These are phyloP conservation scores for Rhodotorula taiwanensis DNA, from an alignment of 768 basidiomycete species.

Conservation along the genomic window DNA sequence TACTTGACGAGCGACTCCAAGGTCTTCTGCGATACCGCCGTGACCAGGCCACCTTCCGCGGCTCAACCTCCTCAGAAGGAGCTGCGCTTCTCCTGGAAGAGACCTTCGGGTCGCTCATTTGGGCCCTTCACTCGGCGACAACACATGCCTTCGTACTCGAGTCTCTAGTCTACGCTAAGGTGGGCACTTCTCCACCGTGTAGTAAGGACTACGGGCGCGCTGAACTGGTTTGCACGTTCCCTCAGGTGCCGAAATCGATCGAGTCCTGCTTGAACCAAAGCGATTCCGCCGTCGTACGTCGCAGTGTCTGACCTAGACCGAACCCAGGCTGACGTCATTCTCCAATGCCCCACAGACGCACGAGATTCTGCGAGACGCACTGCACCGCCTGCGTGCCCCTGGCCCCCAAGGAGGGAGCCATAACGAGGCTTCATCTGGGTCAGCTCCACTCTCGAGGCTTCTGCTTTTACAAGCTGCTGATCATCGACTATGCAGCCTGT, in stretches of 20 bases:
- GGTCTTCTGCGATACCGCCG: slow-evolving; percentile 4
- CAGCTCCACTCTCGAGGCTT: slow-evolving; percentile 8
- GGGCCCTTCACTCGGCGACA: neutral
- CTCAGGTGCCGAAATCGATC: neutral
- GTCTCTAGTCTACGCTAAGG: neutral
- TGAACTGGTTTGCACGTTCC: neutral
- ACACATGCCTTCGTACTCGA: neutral
- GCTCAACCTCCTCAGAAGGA: neutral
- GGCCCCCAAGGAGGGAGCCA: fast-evolving
- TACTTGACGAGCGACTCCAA: neutral
- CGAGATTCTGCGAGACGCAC: neutral
- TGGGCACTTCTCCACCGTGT: too few species aligned
- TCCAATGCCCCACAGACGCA: too few species aligned
- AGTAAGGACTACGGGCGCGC: too few species aligned
- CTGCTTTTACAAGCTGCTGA: neutral
- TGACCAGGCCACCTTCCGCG: neutral
- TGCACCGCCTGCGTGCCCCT: too few species aligned
- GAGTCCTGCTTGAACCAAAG: too few species aligned
- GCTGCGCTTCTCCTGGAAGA: neutral
- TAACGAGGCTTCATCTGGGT: neutral
- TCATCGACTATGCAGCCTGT: too few species aligned
- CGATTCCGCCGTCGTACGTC: too few species aligned
- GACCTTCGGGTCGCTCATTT: neutral
- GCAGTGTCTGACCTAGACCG: too few species aligned
- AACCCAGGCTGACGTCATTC: too few species aligned